Base-by-base conservation (phyloP, 768 basidiomycete genomes). In the Fomitopsis serialis region DNA sequence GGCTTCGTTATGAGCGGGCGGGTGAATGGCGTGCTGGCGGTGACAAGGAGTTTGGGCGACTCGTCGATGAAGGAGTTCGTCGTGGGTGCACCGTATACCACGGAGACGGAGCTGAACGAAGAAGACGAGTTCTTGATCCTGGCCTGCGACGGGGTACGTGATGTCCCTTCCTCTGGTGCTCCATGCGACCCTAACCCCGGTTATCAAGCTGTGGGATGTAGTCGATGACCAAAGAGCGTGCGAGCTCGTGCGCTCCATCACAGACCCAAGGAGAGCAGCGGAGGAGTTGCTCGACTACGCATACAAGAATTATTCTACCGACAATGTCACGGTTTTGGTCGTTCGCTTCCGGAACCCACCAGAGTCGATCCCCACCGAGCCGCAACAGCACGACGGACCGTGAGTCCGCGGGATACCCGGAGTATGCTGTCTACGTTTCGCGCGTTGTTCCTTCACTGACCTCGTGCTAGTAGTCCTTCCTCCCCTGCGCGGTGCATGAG, bases 1-100 rank as follows among this genome's bases (percentile, higher is more conserved):
- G 97, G 97, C 1, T 99, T 98, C 66, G 95, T 99, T 21, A 86
- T 99, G 89, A 96, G 96, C 64, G 97, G 96, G 58, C 83, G 97
- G 12, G 97, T 99, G 32, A 99, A 99, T 60, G 97, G 96, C 58
- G 95, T 98, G 40, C 74, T 99, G 51, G 94, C 94, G 6, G 97
- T 99, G 25, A 99, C 97, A 17, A 79, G 97, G 54, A 93, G 93
- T 63, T 74, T 99, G 53, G 97, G 97, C 32, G 97, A 99, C 65
- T 89, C 93, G 1, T 89, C 92, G 7, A 98, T 99, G 97, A 99
- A 99, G 71, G 97, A 99, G 63, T 99, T 95, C 67, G 97, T 99
- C 11, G 97, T 98, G 45, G 97, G 97, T 1, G 82, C 91, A 25
- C 97, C 97, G 6, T 99, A 96, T 70, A 99, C 97, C 19, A 98